Percentiles rank a stretch among this genome's conserved stretches.
phyloP scores from a whole-genome alignment of 2,329 filamentous ascomycete species.

The Phyllosticta ampelicida region DNA sequence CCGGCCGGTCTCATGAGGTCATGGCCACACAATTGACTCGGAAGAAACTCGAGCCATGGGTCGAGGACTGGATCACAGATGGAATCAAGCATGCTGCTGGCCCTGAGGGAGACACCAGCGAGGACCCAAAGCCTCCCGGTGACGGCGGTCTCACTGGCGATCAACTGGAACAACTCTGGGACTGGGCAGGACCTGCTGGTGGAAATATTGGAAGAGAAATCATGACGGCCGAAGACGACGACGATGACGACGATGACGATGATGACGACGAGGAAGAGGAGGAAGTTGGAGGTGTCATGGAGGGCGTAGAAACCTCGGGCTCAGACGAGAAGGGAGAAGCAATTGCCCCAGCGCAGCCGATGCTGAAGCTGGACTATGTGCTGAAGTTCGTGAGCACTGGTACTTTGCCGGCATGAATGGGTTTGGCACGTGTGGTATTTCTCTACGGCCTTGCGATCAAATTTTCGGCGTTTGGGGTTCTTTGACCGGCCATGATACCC shows the following conservation, averaged over 20 bases:
- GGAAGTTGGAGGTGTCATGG: constrained; percentile 46
- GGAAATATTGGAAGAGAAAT: constrained; percentile 42
- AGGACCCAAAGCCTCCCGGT: constrained; percentile 11
- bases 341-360: constrained; percentile 17
- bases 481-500: not conserved
- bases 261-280: constrained; percentile 36
- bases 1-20: constrained; percentile 49
- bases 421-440: not conserved
- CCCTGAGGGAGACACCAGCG: constrained; percentile 1
- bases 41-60: constrained; percentile 71
- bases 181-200: constrained; percentile 40
- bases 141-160: constrained; percentile 29
- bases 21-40: constrained; percentile 58
- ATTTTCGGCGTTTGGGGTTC: not conserved
- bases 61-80: constrained; percentile 61
- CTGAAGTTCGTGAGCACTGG: constrained; percentile 43
- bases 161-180: constrained; percentile 51
- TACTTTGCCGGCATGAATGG: not conserved
- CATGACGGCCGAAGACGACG: constrained; percentile 24
- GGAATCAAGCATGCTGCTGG: constrained; percentile 41
- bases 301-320: constrained; percentile 24
- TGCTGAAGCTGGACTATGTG: constrained; percentile 36
- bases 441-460: not conserved
- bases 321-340: constrained; percentile 7
- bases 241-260: constrained; percentile 40